Percentiles rank a stretch among this genome's conserved stretches.
phyloP scores from a whole-genome alignment of 495 filamentous ascomycete genomes.

The Achaetomiella virescens region DNA sequence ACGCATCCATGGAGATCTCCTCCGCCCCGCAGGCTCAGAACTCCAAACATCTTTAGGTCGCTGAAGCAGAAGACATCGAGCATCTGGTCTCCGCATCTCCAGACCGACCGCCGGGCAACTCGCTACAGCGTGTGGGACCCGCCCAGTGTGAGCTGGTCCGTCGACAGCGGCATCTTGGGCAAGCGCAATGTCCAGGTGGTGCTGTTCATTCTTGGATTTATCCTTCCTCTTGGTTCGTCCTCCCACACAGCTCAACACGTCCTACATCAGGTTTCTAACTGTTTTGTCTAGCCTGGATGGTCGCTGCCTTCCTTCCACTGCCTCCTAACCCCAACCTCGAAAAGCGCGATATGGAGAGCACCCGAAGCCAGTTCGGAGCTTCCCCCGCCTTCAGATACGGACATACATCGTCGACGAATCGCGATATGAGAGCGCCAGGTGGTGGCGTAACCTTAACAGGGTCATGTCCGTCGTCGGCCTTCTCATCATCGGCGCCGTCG shows the following conservation, averaged over 20 bases:
- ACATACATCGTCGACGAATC: slow-evolving; percentile 46
- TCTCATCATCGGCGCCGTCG: slow-evolving; percentile 66
- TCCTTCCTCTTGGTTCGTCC: slow-evolving; percentile 70
- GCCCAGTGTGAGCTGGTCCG: slow-evolving; percentile 60
- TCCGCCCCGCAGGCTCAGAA: slow-evolving; percentile 19
- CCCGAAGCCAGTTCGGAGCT: slow-evolving; percentile 22
- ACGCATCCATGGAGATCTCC: slow-evolving; percentile 30
- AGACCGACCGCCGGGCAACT: slow-evolving; percentile 52
- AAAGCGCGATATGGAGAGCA: slow-evolving; percentile 35
- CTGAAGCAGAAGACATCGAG: slow-evolving; percentile 45
- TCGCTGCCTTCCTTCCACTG: slow-evolving; percentile 75
- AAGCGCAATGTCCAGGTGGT: slow-evolving; percentile 75
- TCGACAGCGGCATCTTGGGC: slow-evolving; percentile 53
- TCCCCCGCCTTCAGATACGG: slow-evolving; percentile 40
- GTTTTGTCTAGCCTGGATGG: slow-evolving; percentile 63
- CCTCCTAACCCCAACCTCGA: slow-evolving; percentile 49
- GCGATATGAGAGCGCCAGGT: slow-evolving; percentile 72
- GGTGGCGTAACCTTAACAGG: slow-evolving; percentile 91
- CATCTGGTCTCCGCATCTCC: slow-evolving; percentile 72
- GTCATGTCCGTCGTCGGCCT: slow-evolving; percentile 77
- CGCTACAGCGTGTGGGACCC: slow-evolving; percentile 59
- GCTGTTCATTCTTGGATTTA: slow-evolving; percentile 81
- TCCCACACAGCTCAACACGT: neutral
- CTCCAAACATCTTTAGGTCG: slow-evolving; percentile 22
- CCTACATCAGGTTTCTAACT: slow-evolving; percentile 4